phyloP scores from a whole-genome alignment of 176 grass and related monocot genomes.

The Hordeum marinum region DNA sequence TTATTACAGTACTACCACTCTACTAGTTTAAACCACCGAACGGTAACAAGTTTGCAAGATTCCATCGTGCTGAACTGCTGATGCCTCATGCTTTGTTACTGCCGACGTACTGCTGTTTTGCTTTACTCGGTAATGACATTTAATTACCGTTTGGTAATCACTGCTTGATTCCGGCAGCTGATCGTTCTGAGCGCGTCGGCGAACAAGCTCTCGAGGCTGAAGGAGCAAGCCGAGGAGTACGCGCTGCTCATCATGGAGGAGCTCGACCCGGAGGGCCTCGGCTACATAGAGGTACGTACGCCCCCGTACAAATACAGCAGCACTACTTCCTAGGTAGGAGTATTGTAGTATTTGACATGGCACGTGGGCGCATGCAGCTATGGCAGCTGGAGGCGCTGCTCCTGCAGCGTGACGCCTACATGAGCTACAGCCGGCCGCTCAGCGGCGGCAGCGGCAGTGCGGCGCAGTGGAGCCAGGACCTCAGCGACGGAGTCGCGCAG shows the following conservation, averaged over 20 bases:
- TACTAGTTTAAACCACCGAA: not conserved
- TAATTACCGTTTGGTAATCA: not conserved
- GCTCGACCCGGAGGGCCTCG: constrained; percentile 72
- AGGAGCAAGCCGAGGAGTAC: constrained; percentile 82
- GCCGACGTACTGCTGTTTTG: not conserved
- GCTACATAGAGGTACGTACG: constrained; percentile 69
- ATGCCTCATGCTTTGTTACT: not conserved
- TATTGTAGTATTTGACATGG: not conserved
- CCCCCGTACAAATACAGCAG: no score
- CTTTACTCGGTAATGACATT: not conserved
- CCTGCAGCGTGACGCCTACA: constrained; percentile 77
- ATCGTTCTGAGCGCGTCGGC: constrained; percentile 75
- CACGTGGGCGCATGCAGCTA: constrained; percentile 33
- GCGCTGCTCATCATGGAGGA: constrained; percentile 79
- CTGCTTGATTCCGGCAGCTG: constrained; percentile 24
- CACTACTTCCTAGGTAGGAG: not conserved
- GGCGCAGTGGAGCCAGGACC: constrained; percentile 79
- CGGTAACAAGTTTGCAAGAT: constrained; percentile 3
- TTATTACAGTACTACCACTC: not conserved
- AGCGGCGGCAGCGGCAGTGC: constrained; percentile 61
- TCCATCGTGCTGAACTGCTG: not conserved
- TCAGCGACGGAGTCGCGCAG: constrained; percentile 18
- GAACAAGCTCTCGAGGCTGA: constrained; percentile 74
- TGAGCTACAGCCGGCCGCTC: constrained; percentile 76
- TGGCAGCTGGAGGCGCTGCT: constrained; percentile 81